These are phyloP conservation scores for Vitis hybrid DNA, from an alignment of 177 flowering plant genomes.

Conservation along the genomic window DNA sequence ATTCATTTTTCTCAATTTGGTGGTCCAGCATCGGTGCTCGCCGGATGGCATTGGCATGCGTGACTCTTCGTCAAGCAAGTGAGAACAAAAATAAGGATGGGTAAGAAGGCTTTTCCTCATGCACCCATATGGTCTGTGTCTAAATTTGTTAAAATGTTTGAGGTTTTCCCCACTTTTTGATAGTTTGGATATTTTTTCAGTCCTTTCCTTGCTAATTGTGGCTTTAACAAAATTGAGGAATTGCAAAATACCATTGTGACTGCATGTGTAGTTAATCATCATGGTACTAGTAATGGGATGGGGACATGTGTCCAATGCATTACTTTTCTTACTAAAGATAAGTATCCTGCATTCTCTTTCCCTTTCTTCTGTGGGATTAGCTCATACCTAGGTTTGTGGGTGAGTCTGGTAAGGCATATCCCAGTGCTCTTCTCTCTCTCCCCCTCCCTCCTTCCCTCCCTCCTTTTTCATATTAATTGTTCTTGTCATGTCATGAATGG, in stretches of 20 bases:
- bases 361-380: too few species aligned
- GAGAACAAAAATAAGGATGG: slow-evolving; percentile 2
- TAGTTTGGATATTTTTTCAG: neutral
- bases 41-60: slow-evolving; percentile 12
- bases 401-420: too few species aligned
- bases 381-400: too few species aligned
- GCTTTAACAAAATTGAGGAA: neutral
- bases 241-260: neutral
- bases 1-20: slow-evolving; percentile 1
- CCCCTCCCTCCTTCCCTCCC: too few species aligned
- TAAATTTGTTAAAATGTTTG: neutral
- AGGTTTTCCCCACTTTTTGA: neutral
- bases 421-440: too few species aligned
- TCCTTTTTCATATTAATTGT: too few species aligned
- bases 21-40: slow-evolving; percentile 18
- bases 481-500: too few species aligned
- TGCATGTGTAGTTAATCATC: neutral
- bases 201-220: neutral
- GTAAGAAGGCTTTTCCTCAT: slow-evolving; percentile 5
- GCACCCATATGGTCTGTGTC: neutral
- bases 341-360: too few species aligned
- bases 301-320: neutral
- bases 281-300: neutral
- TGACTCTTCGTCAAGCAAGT: slow-evolving; percentile 11
- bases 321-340: too few species aligned